These are phyloP conservation scores for Lophium mytilinum DNA, from an alignment of 495 filamentous ascomycete species.

Conservation along the genomic window DNA sequence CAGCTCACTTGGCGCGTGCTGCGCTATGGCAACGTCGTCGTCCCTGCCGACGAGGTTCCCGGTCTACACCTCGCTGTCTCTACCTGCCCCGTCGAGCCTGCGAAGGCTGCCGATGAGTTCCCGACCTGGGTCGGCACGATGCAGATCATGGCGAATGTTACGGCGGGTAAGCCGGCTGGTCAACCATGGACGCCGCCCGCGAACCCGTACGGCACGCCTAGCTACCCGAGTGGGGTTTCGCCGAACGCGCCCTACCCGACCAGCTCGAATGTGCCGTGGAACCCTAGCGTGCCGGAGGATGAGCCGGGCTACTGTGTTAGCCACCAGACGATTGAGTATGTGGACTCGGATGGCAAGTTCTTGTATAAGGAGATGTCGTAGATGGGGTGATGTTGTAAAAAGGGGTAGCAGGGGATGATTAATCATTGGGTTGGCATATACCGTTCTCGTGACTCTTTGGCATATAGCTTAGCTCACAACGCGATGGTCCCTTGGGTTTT, in stretches of 20 bases:
- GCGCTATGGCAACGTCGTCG: constrained; percentile 10
- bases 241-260: background rate
- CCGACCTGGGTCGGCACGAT: constrained; percentile 7
- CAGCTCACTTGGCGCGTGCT: constrained; percentile 20
- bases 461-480: no score
- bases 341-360: constrained; percentile 11
- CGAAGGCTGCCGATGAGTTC: constrained; percentile 11
- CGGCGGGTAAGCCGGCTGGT: constrained; percentile 12
- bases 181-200: constrained; percentile 7
- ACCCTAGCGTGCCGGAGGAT: background rate
- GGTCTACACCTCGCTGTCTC: constrained; percentile 18
- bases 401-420: background rate
- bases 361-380: constrained; percentile 15
- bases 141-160: constrained; percentile 5
- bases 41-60: constrained; percentile 4
- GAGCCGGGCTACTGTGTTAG: constrained; percentile 15
- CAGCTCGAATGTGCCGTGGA: constrained; percentile 3
- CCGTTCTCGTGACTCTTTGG: no score
- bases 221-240: background rate
- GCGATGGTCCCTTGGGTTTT: no score
- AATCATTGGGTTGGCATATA: no score
- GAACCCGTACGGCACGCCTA: background rate
- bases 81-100: constrained; percentile 5
- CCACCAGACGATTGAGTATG: constrained; percentile 14
- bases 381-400: background rate